Base-by-base conservation (phyloP, 345 rosid species). In the Sisymbrium altissimum region DNA sequence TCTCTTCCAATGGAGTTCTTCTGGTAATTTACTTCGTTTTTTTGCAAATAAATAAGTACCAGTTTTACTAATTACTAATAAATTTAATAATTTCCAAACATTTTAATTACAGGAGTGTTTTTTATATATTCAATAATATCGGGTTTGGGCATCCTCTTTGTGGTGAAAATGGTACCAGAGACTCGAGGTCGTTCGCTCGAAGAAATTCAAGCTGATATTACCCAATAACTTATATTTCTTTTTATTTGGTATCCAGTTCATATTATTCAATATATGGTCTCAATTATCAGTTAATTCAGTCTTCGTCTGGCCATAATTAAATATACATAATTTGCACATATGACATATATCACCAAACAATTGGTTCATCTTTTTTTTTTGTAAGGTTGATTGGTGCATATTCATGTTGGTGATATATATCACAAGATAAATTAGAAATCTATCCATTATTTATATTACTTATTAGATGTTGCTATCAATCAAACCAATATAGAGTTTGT, bases 181-280 rank as follows among this genome's bases (percentile, higher is more conserved):
- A 89, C 96, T 39, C 86, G 86, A 74, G 93, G 96, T 15, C 76
- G 89, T 49, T 86, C 91, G 0, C 79, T 89, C 9, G 96, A 89
- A 74, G 86, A 91, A 68, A 86, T 91, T 69, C 97, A 89, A 83
- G 88, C 86, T 3, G 79, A 83, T 18, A 66, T 74, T 57, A 66
- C 78, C 9, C 61, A 36, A 14, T 66, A 58, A 66, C 32, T 27
- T 64, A 30, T n/a, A 30, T 30, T 30, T 23, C 25, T 23, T 67
- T 74, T 59, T 30, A 18, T 10, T 17, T 36, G 27, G 30, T 74
- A 64, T 58, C 36, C 39, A 38, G 29, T 40, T 67, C 39, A 67
- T 74, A 40, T 29, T 39, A 39, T 1, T 57, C 4, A 14, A 67
- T 30, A 41, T 17, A 49, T 49, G 52, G 25, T 23, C 25, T 23